Base-by-base conservation (phyloP, 2,329 filamentous ascomycete species). In the Dactylellina drechsleri region DNA sequence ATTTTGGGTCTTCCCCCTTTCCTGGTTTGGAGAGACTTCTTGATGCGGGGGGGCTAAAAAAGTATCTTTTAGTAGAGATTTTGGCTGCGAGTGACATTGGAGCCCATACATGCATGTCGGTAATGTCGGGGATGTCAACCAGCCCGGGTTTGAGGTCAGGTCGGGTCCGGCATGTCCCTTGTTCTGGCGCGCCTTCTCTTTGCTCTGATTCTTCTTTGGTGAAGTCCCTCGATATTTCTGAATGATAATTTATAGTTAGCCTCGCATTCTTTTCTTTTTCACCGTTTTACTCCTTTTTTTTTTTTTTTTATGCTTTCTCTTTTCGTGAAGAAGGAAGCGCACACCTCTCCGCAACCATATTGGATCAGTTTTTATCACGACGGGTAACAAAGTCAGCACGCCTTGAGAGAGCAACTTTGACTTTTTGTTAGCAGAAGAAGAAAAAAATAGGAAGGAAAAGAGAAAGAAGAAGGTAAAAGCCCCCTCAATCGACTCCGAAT, bases 241-340 rank as follows among this genome's bases (percentile, higher is more conserved):
- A 47, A 18, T 6, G 13, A 47, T 15, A 36, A 36, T 36, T 36
- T 36, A 10, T 36, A 36, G 31, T 36, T 36, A 36, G 31, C 10
- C 5, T 36, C 31, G 6, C 31, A 36, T 36, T 15, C 15, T 56
- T 70, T 70, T 70, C 58, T 70, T 70, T 64, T 70, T 70, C 57
- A 57, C 58, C 66, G 50, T 62, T 62, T 70, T 70, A 71, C 66
- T 71, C 66, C 66, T 71, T 58, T 71, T 71, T 71, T 36, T 50
- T 45, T 47, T 62, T 61, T 41, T 41, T 41, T 47, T 50, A 57
- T 40, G 23, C 16, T 43, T 58, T 53, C 56, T 15, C 13, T 20
- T 40, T 50, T 40, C 60, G 54, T 66, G 53, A 52, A 66, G 64
- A 23, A 54, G 53, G 54, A 59, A 40, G 64, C 54, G 31, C 60